phyloP scores from a whole-genome alignment of 1,139 yeast genomes.

The Kodamaea sp. region DNA sequence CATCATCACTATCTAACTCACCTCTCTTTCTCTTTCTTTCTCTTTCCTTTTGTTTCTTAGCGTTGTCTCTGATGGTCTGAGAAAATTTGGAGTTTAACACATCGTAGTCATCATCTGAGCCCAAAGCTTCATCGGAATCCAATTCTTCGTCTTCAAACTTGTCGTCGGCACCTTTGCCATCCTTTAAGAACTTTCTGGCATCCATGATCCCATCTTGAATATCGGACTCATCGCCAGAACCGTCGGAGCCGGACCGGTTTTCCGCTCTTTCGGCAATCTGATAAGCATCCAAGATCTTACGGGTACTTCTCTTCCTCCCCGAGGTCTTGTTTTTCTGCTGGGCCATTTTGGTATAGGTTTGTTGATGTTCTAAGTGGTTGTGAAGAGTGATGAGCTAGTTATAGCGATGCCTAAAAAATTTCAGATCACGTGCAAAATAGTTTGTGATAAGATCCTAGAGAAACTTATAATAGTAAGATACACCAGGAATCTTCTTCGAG shows the following conservation, averaged over 20 bases:
- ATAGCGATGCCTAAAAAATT: slow-evolving; percentile 3
- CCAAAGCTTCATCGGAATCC: slow-evolving; percentile 76
- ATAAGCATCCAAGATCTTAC: slow-evolving; percentile 46
- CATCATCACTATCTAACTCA: slow-evolving; percentile 14
- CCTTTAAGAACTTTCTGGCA: slow-evolving; percentile 38
- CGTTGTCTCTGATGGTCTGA: slow-evolving; percentile 63
- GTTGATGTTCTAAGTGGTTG: too few relatives aligned
- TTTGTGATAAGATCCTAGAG: too few relatives aligned
- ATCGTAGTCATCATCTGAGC: slow-evolving; percentile 75
- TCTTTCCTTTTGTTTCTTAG: slow-evolving; percentile 35
- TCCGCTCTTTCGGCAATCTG: slow-evolving; percentile 49
- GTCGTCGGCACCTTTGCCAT: slow-evolving; percentile 22
- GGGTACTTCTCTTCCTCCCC: slow-evolving; percentile 33
- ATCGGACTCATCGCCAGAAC: slow-evolving; percentile 20
- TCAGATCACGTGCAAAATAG: slow-evolving; percentile 3
- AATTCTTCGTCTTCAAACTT: slow-evolving; percentile 65
- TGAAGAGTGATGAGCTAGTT: too few relatives aligned
- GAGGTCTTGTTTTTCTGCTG: slow-evolving; percentile 21
- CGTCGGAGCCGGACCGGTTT: slow-evolving; percentile 17
- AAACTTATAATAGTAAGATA: too few relatives aligned
- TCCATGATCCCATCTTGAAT: slow-evolving; percentile 46
- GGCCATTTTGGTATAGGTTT: slow-evolving; percentile 10
- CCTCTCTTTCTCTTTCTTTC: slow-evolving; percentile 22
- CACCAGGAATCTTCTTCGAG: too few relatives aligned
- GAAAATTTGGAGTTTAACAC: slow-evolving; percentile 66